Conservation (phyloP, 371 early-diverging fungal species). For the Capillidium rhysosporum region DNA sequence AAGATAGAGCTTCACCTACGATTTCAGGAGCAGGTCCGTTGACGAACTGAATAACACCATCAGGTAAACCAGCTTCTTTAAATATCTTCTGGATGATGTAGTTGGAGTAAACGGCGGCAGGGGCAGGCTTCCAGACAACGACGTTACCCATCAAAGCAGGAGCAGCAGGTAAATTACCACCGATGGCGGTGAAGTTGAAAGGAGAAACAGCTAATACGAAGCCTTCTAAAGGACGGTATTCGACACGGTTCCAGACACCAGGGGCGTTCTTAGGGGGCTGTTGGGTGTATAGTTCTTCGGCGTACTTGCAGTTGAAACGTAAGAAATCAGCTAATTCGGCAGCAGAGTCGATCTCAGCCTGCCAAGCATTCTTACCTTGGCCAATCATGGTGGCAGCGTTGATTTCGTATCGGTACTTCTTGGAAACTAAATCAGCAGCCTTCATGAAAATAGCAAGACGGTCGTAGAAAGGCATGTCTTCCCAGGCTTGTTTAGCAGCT, state of each 20-base stretch:
- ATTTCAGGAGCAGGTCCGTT: slow-evolving; percentile 78
- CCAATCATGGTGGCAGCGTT: slow-evolving; percentile 97
- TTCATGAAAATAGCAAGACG: slow-evolving; percentile 92
- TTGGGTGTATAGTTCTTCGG: slow-evolving; percentile 77
- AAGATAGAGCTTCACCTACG: slow-evolving; percentile 40
- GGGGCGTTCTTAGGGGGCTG: slow-evolving; percentile 85
- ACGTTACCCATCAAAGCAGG: slow-evolving; percentile 97
- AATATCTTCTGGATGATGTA: slow-evolving; percentile 76
- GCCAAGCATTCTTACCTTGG: slow-evolving; percentile 97
- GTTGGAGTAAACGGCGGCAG: slow-evolving; percentile 73
- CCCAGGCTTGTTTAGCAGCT: slow-evolving; percentile 74
- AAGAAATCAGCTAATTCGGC: slow-evolving; percentile 87
- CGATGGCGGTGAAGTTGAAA: slow-evolving; percentile 98
- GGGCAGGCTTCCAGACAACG: slow-evolving; percentile 93
- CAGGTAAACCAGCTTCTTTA: slow-evolving; percentile 89
- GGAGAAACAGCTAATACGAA: slow-evolving; percentile 93
- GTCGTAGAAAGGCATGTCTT: slow-evolving; percentile 82
- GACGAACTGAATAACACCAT: slow-evolving; percentile 92
- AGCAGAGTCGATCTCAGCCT: slow-evolving; percentile 95
- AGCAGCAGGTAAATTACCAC: slow-evolving; percentile 82
- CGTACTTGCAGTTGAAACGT: slow-evolving; percentile 90
- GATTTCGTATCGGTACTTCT: slow-evolving; percentile 78
- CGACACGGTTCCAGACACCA: slow-evolving; percentile 85
- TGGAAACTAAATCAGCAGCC: slow-evolving; percentile 82
- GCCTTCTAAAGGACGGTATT: slow-evolving; percentile 91